Conservation (phyloP, 169 alveolate genomes). For the Babesia ovis region DNA sequence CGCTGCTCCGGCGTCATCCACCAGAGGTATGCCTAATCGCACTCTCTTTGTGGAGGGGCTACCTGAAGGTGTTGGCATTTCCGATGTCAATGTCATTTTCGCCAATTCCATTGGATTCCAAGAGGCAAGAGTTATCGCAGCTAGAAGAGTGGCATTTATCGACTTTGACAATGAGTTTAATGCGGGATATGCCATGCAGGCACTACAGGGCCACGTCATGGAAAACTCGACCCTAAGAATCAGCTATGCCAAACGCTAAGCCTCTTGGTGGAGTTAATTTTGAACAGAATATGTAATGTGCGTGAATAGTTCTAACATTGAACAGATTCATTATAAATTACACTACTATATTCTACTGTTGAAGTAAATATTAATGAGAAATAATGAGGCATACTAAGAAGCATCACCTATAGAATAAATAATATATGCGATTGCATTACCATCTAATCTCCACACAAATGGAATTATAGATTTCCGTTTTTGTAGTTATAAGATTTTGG, state of each 20-base stretch:
- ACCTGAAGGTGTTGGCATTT: slow-evolving; percentile 73
- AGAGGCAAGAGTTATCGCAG: slow-evolving; percentile 79
- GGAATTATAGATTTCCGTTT: too few relatives aligned
- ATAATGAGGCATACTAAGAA: too few relatives aligned
- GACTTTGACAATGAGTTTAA: slow-evolving; percentile 76
- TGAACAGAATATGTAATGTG: too few relatives aligned
- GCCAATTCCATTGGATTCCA: slow-evolving; percentile 71
- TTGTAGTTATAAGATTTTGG: too few relatives aligned
- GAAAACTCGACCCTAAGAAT: slow-evolving; percentile 27
- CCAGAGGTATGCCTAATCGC: slow-evolving; percentile 62
- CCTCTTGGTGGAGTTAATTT: too few relatives aligned
- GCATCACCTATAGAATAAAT: too few relatives aligned
- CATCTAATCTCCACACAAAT: too few relatives aligned
- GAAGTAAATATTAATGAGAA: too few relatives aligned
- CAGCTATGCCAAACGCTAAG: slow-evolving; percentile 44
- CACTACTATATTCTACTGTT: too few relatives aligned
- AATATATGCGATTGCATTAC: too few relatives aligned
- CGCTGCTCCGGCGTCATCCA: neutral
- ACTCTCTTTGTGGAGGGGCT: slow-evolving; percentile 79
- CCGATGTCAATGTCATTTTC: slow-evolving; percentile 71
- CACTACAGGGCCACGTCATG: slow-evolving; percentile 34
- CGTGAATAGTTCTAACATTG: too few relatives aligned
- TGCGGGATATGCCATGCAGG: slow-evolving; percentile 78
- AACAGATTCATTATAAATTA: too few relatives aligned
- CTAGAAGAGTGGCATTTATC: slow-evolving; percentile 80